Base-by-base conservation (phyloP, 1,284 basidiomycete species). In the Schizopora paradoxa region DNA sequence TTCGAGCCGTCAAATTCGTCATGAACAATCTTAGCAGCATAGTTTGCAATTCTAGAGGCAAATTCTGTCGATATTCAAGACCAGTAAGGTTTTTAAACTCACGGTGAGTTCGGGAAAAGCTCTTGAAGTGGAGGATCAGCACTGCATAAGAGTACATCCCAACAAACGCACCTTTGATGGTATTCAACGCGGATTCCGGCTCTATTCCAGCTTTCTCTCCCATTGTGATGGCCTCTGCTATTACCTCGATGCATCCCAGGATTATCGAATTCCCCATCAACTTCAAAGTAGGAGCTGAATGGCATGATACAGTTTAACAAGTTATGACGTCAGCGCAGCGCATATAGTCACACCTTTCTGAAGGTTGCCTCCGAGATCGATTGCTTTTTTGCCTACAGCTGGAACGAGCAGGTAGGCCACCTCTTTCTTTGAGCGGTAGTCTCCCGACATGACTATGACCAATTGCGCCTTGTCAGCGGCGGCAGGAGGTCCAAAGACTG, bases 171-270 rank as follows among this genome's bases (percentile, higher is more conserved):
- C 79, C 80, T 65, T 79, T 74, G 51, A 89, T 71, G 18, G 83
- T 69, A 35, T 71, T 66, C 38, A 76, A 68, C 10, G 83, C 69
- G 13, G 76, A 69, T 7, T 76, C 71, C 2, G 80, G 68, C 3
- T 80, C 83, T 16, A 94, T 84, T 13, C 90, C 91, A 0, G 86
- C 74, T 63, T 91, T 91, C 58, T 91, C 87, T 2, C 83, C 84
- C 13, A 94, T 73, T 3, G 91, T 94, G 60, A 87, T 82, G 28
- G 76, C 73, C 66, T 94, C 91, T 0, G 83, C 78, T 16, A 94
- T 70, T 27, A 93, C 69, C 61, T 93, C 91, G 45, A 92, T 71
- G 36, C 75, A 69, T 7, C 82, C 80, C 34, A 86, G 62, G 45
- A 86, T 77, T 64, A 86, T 65, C 0, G 81, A 78, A 54, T 87